Conservation (phyloP, 2,329 filamentous ascomycete species). For the Blastomyces parvus region DNA sequence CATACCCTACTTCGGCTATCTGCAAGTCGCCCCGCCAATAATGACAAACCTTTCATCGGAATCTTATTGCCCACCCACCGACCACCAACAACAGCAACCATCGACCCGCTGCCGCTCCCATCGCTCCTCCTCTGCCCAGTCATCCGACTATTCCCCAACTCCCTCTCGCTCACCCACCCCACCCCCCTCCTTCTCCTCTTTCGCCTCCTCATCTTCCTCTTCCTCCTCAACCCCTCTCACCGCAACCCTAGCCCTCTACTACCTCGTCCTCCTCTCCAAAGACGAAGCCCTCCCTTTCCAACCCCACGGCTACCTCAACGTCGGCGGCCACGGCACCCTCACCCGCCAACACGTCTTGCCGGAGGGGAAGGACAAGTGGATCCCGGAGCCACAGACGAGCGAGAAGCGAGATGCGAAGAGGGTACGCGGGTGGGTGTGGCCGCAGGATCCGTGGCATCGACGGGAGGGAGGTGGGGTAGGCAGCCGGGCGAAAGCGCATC, state of each 20-base stretch:
- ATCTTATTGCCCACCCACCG: slow-evolving; percentile 11
- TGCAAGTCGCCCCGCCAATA: slow-evolving; percentile 60
- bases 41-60: slow-evolving; percentile 39
- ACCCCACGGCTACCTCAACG: slow-evolving; percentile 49
- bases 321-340: slow-evolving; percentile 49
- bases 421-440: slow-evolving; percentile 53
- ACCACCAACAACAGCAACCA: slow-evolving; percentile 9
- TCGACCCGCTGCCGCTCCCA: slow-evolving; percentile 14
- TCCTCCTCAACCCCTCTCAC: slow-evolving; percentile 39
- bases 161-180: slow-evolving; percentile 21
- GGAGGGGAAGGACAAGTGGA: slow-evolving; percentile 51
- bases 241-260: slow-evolving; percentile 52
- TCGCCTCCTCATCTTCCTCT: background rate
- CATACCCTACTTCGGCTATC: slow-evolving; percentile 75
- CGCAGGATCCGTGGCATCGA: slow-evolving; percentile 51
- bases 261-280: slow-evolving; percentile 56
- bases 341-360: slow-evolving; percentile 46
- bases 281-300: slow-evolving; percentile 50
- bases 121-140: slow-evolving; percentile 22
- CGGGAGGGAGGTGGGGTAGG: slow-evolving; percentile 40
- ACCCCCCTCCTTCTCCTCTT: slow-evolving; percentile 13
- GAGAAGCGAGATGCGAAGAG: slow-evolving; percentile 54
- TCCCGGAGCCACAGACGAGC: slow-evolving; percentile 50
- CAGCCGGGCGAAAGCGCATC: slow-evolving; percentile 8
- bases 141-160: slow-evolving; percentile 24